These are phyloP conservation scores for Teratosphaeria pseudoeucalypti DNA, from an alignment of 2,329 filamentous ascomycete genomes.

Conservation along the genomic window DNA sequence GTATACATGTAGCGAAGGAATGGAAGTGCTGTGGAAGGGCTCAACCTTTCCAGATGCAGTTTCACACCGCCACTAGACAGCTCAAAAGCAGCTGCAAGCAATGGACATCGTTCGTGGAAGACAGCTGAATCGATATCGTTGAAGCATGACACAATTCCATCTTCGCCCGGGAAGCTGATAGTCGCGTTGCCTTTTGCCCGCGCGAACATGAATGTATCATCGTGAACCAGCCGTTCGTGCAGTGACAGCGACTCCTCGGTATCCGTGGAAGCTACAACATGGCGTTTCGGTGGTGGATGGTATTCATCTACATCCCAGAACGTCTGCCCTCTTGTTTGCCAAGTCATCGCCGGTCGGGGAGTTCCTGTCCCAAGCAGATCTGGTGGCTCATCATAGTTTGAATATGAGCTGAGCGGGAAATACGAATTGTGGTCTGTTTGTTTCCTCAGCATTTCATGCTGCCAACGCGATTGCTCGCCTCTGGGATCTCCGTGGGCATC, in stretches of 20 bases:
- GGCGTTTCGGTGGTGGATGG: neutral
- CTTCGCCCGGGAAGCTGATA: constrained; percentile 22
- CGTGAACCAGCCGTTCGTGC: constrained; percentile 1
- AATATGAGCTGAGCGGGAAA: neutral
- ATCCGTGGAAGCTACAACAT: neutral
- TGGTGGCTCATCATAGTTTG: neutral
- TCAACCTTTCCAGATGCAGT: constrained; percentile 30
- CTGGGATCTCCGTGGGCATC: neutral
- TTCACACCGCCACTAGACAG: constrained; percentile 21
- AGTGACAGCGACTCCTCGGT: neutral
- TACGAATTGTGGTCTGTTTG: neutral
- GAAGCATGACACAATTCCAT: constrained; percentile 25
- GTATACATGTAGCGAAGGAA: constrained; percentile 35
- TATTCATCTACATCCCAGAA: constrained; percentile 2
- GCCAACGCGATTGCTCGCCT: neutral
- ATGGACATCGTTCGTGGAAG: constrained; percentile 27
- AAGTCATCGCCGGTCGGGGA: neutral
- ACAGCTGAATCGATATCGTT: constrained; percentile 22
- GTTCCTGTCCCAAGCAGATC: neutral
- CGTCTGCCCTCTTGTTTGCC: neutral
- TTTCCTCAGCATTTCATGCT: neutral
- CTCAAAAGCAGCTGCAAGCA: constrained; percentile 33
- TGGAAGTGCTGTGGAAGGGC: constrained; percentile 22
- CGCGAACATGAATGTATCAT: constrained; percentile 12
- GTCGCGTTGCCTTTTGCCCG: constrained; percentile 18